Evolutionary conservation across 345 rosid genomes (phyloP).

Genomic region (Turnera subulata): DNA sequence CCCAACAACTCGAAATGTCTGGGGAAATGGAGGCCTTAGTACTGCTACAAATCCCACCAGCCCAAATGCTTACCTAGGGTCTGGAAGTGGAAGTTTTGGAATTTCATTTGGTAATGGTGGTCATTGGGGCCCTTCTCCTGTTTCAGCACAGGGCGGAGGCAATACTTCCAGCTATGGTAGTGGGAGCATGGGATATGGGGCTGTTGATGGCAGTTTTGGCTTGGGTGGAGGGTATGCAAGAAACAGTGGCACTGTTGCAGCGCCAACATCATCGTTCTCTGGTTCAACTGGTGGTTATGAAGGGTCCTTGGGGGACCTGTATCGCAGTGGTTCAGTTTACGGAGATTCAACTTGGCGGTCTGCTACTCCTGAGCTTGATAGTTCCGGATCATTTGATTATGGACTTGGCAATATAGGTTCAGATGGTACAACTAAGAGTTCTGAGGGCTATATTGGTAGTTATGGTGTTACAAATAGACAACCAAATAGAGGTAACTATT

Average conservation of each 20-base stretch:
- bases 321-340: slow-evolving; percentile 57
- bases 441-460: slow-evolving; percentile 71
- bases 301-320: slow-evolving; percentile 61
- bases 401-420: slow-evolving; percentile 59
- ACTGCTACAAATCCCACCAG: slow-evolving; percentile 38
- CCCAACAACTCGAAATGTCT: slow-evolving; percentile 55
- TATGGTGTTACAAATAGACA: slow-evolving; percentile 72
- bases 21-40: slow-evolving; percentile 71
- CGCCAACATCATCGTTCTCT: slow-evolving; percentile 54
- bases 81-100: slow-evolving; percentile 57
- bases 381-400: slow-evolving; percentile 61
- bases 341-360: slow-evolving; percentile 79
- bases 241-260: slow-evolving; percentile 42
- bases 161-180: slow-evolving; percentile 31
- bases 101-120: slow-evolving; percentile 63
- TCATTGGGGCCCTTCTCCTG: slow-evolving; percentile 65
- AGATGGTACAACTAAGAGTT: slow-evolving; percentile 52
- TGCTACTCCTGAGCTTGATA: slow-evolving; percentile 58
- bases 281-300: slow-evolving; percentile 53
- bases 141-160: slow-evolving; percentile 42
- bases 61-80: slow-evolving; percentile 41
- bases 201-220: slow-evolving; percentile 38
- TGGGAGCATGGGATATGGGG: slow-evolving; percentile 35
- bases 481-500: slow-evolving; percentile 69
- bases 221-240: slow-evolving; percentile 44